phyloP scores from a whole-genome alignment of 495 filamentous ascomycete species.

The Viridothelium virens region DNA sequence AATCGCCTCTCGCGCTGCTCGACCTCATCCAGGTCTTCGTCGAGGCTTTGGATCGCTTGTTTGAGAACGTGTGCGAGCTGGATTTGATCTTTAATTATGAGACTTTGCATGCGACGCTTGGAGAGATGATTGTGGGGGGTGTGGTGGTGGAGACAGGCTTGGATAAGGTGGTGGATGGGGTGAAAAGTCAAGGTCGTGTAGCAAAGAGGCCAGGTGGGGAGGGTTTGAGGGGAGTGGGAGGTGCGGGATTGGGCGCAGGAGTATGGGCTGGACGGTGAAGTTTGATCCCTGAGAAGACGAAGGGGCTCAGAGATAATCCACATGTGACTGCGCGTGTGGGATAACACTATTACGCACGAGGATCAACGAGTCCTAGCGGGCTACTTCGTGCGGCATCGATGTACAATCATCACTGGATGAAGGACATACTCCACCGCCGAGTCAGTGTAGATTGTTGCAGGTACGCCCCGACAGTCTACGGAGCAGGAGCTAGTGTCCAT shows the following conservation, averaged over 20 bases:
- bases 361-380: too few species aligned
- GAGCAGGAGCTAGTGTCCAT: too few species aligned
- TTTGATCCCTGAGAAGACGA: slow-evolving; percentile 1
- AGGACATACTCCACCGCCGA: too few species aligned
- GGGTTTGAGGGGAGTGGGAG: slow-evolving; percentile 34
- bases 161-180: slow-evolving; percentile 78
- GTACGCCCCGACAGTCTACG: too few species aligned
- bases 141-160: slow-evolving; percentile 91
- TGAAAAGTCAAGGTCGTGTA: slow-evolving; percentile 66
- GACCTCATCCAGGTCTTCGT: slow-evolving; percentile 98
- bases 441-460: too few species aligned
- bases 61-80: slow-evolving; percentile 96
- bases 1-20: slow-evolving; percentile 88
- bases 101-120: slow-evolving; percentile 81
- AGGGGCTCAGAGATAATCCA: neutral
- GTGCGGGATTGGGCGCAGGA: slow-evolving; percentile 25
- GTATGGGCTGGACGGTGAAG: slow-evolving; percentile 41
- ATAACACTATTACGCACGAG: too few species aligned
- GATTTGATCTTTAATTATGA: slow-evolving; percentile 99
- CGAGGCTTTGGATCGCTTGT: slow-evolving; percentile 85
- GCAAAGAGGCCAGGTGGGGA: slow-evolving; percentile 55
- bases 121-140: slow-evolving; percentile 93
- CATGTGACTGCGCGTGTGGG: too few species aligned
- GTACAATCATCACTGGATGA: too few species aligned
- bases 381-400: too few species aligned